Base-by-base conservation (phyloP, 257 asterid species). In the Nicotiana knightiana region DNA sequence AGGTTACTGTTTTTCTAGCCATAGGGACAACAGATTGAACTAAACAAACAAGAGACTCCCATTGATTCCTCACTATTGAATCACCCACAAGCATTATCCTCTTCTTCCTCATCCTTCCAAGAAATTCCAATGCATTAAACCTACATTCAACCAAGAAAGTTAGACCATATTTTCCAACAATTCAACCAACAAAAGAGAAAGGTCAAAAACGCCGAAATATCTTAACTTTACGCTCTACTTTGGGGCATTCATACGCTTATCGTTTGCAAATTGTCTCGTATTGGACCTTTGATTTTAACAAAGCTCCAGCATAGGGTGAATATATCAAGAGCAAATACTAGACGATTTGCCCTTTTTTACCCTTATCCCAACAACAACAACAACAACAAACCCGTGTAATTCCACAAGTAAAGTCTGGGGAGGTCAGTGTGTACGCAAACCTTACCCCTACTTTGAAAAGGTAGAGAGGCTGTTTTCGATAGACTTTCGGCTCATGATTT, bases 31-130 rank as follows among this genome's bases (percentile, higher is more conserved):
- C 98, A 18, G 99, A 93, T 39, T 95, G 97, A 75, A 93, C 89
- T 82, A 95, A 84, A 82, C 99, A 95, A 11, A 95, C 98, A 3
- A 93, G 97, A 78, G 99, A 95, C 81, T 93, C 99, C 99, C 99
- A 95, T 70, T 95, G 99, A 82, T 95, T 95, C 87, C 99, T 89
- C 94, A 91, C 85, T 82, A 95, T 95, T 66, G 99, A 95, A 85
- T 95, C 98, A 16, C 99, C 99, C 0, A 95, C 97, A 58, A 95
- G 92, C 98, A 95, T 91, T 70, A 95, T 89, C 83, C 98, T 90
- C 87, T 92, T 95, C 88, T 93, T 90, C 81, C 99, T 93, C 98
- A 95, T 89, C 82, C 66, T 89, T 76, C 97, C 97, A 51, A 95
- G 94, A 89, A 95, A 95, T 65, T 92, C 95, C 90, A 95, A 83